A percentile compares a stretch with the other conserved stretches of the same genome.
phyloP scores from a whole-genome alignment of 1,284 basidiomycete genomes.

The Xerocomus minutiporus region DNA sequence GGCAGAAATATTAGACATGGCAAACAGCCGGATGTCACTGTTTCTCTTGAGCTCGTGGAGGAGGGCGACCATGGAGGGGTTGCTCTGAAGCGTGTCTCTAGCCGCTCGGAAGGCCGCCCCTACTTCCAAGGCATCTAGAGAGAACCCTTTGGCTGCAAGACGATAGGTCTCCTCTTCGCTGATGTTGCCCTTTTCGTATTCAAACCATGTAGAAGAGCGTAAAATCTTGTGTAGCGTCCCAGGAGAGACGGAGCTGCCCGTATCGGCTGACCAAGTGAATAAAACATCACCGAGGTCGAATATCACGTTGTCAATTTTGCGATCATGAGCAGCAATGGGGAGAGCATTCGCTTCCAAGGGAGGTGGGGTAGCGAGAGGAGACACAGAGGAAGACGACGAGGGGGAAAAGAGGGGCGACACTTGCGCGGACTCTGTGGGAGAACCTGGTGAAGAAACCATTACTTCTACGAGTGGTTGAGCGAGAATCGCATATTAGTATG shows the following conservation, averaged over 20 bases:
- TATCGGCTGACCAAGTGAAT: conserved; percentile 23
- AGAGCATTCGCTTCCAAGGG: conserved; percentile 1
- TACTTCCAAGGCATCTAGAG: conserved; percentile 14
- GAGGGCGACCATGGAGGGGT: conserved; percentile 14
- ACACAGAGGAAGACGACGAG: not conserved
- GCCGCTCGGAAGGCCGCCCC: conserved; percentile 8
- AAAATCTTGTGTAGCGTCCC: conserved; percentile 13
- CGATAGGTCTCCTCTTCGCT: conserved; percentile 13
- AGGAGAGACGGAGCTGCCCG: conserved; percentile 17
- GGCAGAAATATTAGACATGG: conserved; percentile 24
- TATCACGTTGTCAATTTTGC: conserved; percentile 22
- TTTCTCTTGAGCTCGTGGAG: conserved; percentile 14
- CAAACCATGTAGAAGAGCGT: conserved; percentile 20
- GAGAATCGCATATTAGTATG: not conserved
- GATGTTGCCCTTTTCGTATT: conserved; percentile 24
- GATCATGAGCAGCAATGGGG: conserved; percentile 2
- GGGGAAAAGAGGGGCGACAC: conserved; percentile 3
- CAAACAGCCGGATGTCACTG: conserved; percentile 12
- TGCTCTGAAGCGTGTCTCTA: conserved; percentile 9
- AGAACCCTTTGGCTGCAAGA: conserved; percentile 15
- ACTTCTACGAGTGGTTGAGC: not conserved
- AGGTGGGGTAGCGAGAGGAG: conserved; percentile 6
- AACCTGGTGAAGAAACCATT: not conserved
- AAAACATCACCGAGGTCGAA: conserved; percentile 25
- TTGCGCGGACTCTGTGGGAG: not conserved